Base-by-base conservation (phyloP, 768 basidiomycete genomes). In the Mycena vulgaris region DNA sequence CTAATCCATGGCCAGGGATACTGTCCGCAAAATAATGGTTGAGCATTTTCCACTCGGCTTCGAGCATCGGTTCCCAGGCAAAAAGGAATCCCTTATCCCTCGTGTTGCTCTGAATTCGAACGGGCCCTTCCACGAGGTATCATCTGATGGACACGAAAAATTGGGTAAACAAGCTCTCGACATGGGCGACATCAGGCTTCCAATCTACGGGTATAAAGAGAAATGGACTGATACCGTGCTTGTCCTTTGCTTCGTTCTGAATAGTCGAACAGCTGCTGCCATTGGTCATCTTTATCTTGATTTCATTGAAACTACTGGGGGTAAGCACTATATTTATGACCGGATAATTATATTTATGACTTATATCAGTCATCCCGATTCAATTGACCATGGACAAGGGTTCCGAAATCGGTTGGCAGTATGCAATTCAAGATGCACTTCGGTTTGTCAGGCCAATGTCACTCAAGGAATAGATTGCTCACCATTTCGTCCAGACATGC, bases 221-320 rank as follows among this genome's bases (percentile, higher is more conserved):
- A 79, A 81, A 65, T 79, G 73, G 67, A 73, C 51, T 21, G 77
- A 72, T 28, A 47, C 27, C 8, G 25, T 77, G n/a, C 70, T 75
- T 2, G 57, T 71, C 23, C 7, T 80, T 37, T 31, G 30, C 30
- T 72, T 78, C 31, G 71, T 82, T 11, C 81, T 78, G 0, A 76
- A 80, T 53, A 69, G 65, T 39, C 73, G 76, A 11, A 66, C 68
- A 10, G 55, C 70, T 10, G 70, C 60, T 11, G 71, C 75, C 11
- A 68, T 82, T 37, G 80, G 76, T 14, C 79, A 83, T 74, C 49
- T 80, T 1, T 81, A 74, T 66, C 75, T 82, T 27, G 82, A 83
- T 69, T 72, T 81, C 21, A 49, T 81, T 27, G 74, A 78, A 47
- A 64, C 72, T 23, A 55, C 40, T 61, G 75, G 73, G 17, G 76